phyloP scores from a whole-genome alignment of 169 alveolate genomes.

The Plasmodium yoelii region DNA sequence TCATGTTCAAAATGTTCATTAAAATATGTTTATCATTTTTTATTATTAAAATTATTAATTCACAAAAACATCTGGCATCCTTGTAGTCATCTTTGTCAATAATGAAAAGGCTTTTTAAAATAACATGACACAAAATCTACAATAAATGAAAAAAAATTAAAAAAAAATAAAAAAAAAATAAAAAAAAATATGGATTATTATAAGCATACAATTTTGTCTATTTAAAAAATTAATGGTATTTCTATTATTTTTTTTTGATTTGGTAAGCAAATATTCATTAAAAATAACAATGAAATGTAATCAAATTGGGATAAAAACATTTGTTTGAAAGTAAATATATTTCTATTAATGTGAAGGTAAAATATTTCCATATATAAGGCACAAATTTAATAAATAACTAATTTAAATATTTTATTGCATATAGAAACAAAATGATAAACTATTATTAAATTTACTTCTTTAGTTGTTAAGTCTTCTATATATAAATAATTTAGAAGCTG shows the following conservation, averaged over 20 bases:
- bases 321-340: too few relatives aligned
- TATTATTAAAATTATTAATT: constrained; percentile 53
- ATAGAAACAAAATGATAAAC: too few relatives aligned
- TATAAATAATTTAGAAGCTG: constrained; percentile 46
- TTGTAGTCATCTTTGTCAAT: constrained; percentile 30
- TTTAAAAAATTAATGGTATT: background rate
- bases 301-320: too few relatives aligned
- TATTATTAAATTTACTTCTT: constrained; percentile 24
- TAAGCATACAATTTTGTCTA: background rate
- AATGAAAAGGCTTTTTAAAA: constrained; percentile 39
- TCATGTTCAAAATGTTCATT: constrained; percentile 35
- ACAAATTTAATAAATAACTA: background rate
- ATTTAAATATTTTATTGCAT: background rate
- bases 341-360: too few relatives aligned
- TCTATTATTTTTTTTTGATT: too few relatives aligned
- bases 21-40: constrained; percentile 35
- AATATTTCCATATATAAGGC: too few relatives aligned
- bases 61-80: constrained; percentile 55
- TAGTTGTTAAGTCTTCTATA: constrained; percentile 48
- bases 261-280: too few relatives aligned
- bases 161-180: too few relatives aligned
- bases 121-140: constrained; percentile 60
- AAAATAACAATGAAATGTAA: too few relatives aligned
- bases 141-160: background rate
- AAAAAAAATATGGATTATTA: background rate